Percentiles rank a stretch among this genome's conserved stretches.
Conservation (phyloP, 2,329 filamentous ascomycete genomes). For the Epichloe typhina region DNA sequence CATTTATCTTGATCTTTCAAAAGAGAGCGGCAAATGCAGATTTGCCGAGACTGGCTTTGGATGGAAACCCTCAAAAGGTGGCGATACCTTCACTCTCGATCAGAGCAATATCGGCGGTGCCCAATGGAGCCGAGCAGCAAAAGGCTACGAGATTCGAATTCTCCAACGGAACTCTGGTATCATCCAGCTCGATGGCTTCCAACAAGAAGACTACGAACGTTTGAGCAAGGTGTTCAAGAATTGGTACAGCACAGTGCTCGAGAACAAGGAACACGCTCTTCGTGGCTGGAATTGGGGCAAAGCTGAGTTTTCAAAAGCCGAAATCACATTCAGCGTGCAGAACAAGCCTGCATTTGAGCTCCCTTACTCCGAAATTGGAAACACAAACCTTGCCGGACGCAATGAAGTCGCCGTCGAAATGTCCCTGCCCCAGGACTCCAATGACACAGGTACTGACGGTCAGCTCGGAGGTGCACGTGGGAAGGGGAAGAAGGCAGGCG, state of each 20-base stretch:
- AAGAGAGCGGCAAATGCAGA: slow-evolving; percentile 77
- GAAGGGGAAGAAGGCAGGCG: slow-evolving; percentile 79
- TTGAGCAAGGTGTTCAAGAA: slow-evolving; percentile 89
- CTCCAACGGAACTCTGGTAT: slow-evolving; percentile 72
- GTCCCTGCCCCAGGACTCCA: slow-evolving; percentile 57
- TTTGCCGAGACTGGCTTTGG: slow-evolving; percentile 90
- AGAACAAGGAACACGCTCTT: slow-evolving; percentile 85
- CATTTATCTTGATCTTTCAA: slow-evolving; percentile 95
- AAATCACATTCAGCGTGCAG: slow-evolving; percentile 92
- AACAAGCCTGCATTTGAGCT: slow-evolving; percentile 95
- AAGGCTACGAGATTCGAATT: slow-evolving; percentile 89
- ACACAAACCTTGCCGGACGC: slow-evolving; percentile 93
- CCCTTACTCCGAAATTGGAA: slow-evolving; percentile 92
- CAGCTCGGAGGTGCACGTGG: slow-evolving; percentile 58
- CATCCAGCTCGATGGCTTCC: slow-evolving; percentile 89
- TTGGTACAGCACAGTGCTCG: slow-evolving; percentile 90
- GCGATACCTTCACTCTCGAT: slow-evolving; percentile 89
- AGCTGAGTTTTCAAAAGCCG: slow-evolving; percentile 88
- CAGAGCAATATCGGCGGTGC: slow-evolving; percentile 71
- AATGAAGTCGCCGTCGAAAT: slow-evolving; percentile 97
- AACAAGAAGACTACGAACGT: slow-evolving; percentile 87
- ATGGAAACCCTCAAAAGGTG: slow-evolving; percentile 81
- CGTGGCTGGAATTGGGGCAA: slow-evolving; percentile 99
- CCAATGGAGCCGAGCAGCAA: slow-evolving; percentile 89
- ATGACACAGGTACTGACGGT: slow-evolving; percentile 61